Base-by-base conservation (phyloP, 371 early-diverging fungal genomes). In the Mortierella sp. region DNA sequence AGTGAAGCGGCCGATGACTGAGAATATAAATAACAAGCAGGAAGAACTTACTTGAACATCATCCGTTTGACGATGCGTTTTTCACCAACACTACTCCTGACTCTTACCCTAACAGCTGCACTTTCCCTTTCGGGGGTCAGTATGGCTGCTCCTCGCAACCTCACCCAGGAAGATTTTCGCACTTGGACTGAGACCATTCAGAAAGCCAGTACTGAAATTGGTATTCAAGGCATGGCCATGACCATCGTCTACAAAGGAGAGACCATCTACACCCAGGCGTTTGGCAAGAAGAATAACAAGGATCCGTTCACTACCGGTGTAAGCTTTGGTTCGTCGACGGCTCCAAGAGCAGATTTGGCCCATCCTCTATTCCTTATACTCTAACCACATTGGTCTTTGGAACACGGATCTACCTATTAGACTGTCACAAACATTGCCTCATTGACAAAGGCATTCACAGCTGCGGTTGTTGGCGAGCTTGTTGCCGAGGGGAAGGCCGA, bases 281-380 rank as follows among this genome's bases (percentile, higher is more conserved):
- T 66, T 60, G 67, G 67, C 5, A 66, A 66, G 60, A 58, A 60
- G 52, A 66, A 66, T 45, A 60, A 53, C 26, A 60, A 43, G 4
- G 66, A 66, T 43, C 58, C 66, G n/a, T 66, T 66, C 59, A 66
- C 67, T 28, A 59, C 60, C 37, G 60, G 50, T 44, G 67, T 53
- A 59, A 0, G 26, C 21, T 9, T 19, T 37, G 37, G 37, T 37
- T 9, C 37, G 3, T 37, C 9, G 37, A 37, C 37, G 9, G 5
- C 9, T 37, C 5, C 37, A 37, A 37, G 9, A 9, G 9, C 9
- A 3, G 9, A 37, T 37, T 37, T 37, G 3, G 37, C 9, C 9
- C 37, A 37, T 37, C 37, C 9, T 9, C 9, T 37, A 3, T 37
- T 37, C 9, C 37, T 37, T 37, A 3, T 5, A 37, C 37, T n/a